Base-by-base conservation (phyloP, 176 grass and related monocot genomes). In the Elaeis guineensis region DNA sequence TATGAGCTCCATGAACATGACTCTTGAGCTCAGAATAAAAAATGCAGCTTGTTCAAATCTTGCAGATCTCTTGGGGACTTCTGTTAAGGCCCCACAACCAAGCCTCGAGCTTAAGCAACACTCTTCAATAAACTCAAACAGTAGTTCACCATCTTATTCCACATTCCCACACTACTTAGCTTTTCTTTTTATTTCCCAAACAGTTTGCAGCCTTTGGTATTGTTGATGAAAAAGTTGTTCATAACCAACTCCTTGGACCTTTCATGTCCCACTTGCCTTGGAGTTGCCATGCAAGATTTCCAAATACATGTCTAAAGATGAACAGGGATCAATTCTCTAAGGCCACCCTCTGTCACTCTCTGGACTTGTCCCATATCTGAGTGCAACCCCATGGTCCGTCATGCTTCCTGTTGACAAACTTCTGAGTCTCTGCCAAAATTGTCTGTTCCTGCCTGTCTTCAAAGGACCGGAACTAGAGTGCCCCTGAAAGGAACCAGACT, bases 391-490 rank as follows among this genome's bases (percentile, higher is more conserved):
- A 78, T 83, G 81, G 76, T 89, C 93, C 21, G 82, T 98, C 84
- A 89, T 98, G 65, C 84, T 98, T 15, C 93, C 93, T 39, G 77
- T 82, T 28, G 76, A 86, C 51, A 83, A 58, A 70, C 70, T 85
- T 55, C 76, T 73, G 17, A 92, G 67, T 32, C 76, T 92, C 60
- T 89, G 87, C 93, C 93, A 98, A 54, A 87, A 87, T 49, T 97
- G 79, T 54, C 15, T 80, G 57, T 49, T 91, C 28, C 76, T 92
- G 57, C 82, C 77, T 44, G 79, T 78, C 53, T 67, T 69, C 61
- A 98, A 64, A 5, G 88, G 93, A 16, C 88, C 93, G 18, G 87
- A 89, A 66, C 88, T 86, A 28, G 76, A 86, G 56, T 86, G 85
- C 73, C 84, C 89, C 26, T 59, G 69, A 67, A 80, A 97, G 16